Conservation (phyloP, 306 rosid genomes). For the Carpinus viminea region DNA sequence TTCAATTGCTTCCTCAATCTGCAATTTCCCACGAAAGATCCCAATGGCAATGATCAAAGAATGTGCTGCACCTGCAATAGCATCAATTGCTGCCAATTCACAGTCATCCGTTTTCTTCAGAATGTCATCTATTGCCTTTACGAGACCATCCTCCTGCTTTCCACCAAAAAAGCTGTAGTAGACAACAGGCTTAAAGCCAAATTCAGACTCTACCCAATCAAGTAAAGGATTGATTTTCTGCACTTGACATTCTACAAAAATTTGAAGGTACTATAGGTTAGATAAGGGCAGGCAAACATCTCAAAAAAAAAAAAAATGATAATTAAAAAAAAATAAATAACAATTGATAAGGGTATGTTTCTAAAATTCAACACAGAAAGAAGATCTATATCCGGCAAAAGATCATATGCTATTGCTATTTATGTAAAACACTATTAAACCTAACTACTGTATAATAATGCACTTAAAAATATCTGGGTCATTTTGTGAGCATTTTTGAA, state of each 20-base stretch:
- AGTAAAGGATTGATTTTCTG: slow-evolving; percentile 84
- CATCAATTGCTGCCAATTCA: slow-evolving; percentile 86
- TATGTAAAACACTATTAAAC: neutral
- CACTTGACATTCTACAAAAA: slow-evolving; percentile 70
- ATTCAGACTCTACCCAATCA: slow-evolving; percentile 74
- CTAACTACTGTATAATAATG: neutral
- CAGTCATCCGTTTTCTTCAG: slow-evolving; percentile 70
- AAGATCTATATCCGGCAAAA: neutral
- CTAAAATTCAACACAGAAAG: neutral
- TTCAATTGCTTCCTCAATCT: slow-evolving; percentile 79
- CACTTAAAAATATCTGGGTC: neutral
- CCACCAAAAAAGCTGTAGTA: slow-evolving; percentile 76
- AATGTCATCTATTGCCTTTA: slow-evolving; percentile 54
- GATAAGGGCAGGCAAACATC: neutral
- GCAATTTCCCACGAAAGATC: slow-evolving; percentile 58
- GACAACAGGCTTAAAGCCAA: slow-evolving; percentile 78
- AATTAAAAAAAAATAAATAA: too few relatives aligned
- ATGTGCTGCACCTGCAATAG: slow-evolving; percentile 77
- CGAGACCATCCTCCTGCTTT: slow-evolving; percentile 78
- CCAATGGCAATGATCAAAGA: slow-evolving; percentile 69
- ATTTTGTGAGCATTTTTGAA: neutral
- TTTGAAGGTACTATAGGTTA: slow-evolving; percentile 15
- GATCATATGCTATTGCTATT: neutral
- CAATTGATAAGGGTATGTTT: too few relatives aligned
- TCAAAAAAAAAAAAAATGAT: too few relatives aligned